Conservation (phyloP, 495 filamentous ascomycete species). For the Amorphotheca resinae region DNA sequence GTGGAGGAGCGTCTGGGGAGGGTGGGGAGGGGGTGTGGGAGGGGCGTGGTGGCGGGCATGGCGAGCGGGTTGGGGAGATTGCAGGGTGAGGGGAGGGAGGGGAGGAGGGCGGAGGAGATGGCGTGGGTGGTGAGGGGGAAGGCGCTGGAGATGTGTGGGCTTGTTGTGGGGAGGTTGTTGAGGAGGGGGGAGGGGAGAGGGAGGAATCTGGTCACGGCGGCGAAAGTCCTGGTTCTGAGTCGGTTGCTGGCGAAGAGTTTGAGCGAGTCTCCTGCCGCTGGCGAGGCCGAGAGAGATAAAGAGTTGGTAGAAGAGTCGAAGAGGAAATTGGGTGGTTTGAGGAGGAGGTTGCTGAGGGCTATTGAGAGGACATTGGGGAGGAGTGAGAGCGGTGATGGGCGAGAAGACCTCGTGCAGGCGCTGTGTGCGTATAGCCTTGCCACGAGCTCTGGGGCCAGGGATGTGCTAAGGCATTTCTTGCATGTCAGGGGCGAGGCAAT, state of each 20-base stretch:
- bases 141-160: slow-evolving; percentile 29
- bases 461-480: slow-evolving; percentile 74
- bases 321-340: slow-evolving; percentile 46
- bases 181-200: slow-evolving; percentile 32
- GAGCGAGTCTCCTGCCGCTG: slow-evolving; percentile 34
- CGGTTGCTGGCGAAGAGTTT: slow-evolving; percentile 58
- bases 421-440: slow-evolving; percentile 74
- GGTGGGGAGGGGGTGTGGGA: slow-evolving; percentile 69
- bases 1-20: slow-evolving; percentile 58
- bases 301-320: slow-evolving; percentile 48
- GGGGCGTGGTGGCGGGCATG: slow-evolving; percentile 56
- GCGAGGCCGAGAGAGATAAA: slow-evolving; percentile 9
- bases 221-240: slow-evolving; percentile 71
- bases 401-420: slow-evolving; percentile 49
- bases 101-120: slow-evolving; percentile 13
- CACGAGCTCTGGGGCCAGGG: slow-evolving; percentile 68
- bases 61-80: slow-evolving; percentile 48
- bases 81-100: slow-evolving; percentile 35
- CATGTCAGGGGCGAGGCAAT: slow-evolving; percentile 58
- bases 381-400: slow-evolving; percentile 20
- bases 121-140: slow-evolving; percentile 25
- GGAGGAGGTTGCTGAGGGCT: slow-evolving; percentile 46
- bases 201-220: slow-evolving; percentile 49
- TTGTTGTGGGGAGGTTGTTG: slow-evolving; percentile 27
- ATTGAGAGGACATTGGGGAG: slow-evolving; percentile 57